A percentile compares a stretch with the other conserved stretches of the same genome.
Evolutionary conservation across 2,329 filamentous ascomycete genomes (phyloP).

Genomic region (Arthrinium phaeospermum): DNA sequence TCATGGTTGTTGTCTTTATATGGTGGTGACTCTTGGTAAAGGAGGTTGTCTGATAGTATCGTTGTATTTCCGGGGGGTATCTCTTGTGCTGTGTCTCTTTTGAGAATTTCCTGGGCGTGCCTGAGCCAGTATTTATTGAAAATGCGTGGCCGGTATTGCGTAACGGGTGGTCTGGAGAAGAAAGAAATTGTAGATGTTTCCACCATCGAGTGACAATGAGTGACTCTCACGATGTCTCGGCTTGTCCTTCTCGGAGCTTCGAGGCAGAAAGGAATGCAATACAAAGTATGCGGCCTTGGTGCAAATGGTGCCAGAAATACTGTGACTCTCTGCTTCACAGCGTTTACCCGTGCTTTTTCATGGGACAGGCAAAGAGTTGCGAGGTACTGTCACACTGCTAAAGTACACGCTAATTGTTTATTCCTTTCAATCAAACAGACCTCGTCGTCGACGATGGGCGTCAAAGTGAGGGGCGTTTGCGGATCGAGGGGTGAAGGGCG

Average conservation of each 20-base stretch:
- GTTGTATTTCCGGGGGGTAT: background rate
- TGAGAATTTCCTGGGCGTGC: background rate
- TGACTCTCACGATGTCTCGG: background rate
- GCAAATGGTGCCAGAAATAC: background rate
- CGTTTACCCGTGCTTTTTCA: background rate
- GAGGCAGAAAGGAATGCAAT: background rate
- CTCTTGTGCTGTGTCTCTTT: background rate
- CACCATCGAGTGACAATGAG: background rate
- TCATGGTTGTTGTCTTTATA: background rate
- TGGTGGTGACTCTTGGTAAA: background rate
- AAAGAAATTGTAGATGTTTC: background rate
- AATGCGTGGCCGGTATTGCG: background rate
- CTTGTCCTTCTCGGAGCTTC: background rate
- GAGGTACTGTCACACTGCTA: background rate
- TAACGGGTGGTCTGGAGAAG: background rate
- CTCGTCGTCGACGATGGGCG: background rate
- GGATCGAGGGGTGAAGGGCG: background rate
- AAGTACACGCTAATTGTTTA: background rate
- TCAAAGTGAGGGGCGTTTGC: background rate
- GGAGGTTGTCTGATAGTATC: background rate
- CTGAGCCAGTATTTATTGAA: background rate
- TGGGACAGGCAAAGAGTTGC: background rate
- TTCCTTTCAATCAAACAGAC: background rate
- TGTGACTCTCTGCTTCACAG: background rate
- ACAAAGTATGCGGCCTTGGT: background rate